Evolutionary conservation across 192 early-diverging fungal genomes (phyloP).

Genomic region (Podila minutissima): DNA sequence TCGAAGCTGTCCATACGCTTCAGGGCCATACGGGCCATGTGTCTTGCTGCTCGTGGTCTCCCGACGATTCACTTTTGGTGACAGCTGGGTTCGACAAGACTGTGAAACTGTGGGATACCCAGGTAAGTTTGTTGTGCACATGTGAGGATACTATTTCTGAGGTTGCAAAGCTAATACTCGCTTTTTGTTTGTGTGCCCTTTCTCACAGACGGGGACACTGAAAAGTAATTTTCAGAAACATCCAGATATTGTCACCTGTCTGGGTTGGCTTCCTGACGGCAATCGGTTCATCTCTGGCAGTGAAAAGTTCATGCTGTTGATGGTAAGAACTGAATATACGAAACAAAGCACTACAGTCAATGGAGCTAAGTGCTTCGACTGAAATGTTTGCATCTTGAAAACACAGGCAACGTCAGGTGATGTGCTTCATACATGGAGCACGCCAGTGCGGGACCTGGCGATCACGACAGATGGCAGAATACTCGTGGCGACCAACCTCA

Average conservation of each 20-base stretch:
- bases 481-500: conserved; percentile 49
- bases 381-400: not conserved
- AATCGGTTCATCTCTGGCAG: conserved; percentile 87
- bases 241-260: conserved; percentile 80
- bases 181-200: too few species aligned
- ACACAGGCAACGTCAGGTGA: conserved; percentile 49
- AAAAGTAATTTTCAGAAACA: conserved; percentile 72
- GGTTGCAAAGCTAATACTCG: too few species aligned
- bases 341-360: not conserved
- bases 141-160: not conserved
- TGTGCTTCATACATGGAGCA: conserved; percentile 69
- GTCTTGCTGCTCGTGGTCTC: conserved; percentile 92
- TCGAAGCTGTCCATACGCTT: conserved; percentile 60
- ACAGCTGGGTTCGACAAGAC: conserved; percentile 86
- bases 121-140: conserved; percentile 40
- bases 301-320: conserved; percentile 81
- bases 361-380: too few species aligned
- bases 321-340: conserved; percentile 59
- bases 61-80: conserved; percentile 79
- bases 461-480: conserved; percentile 73
- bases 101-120: conserved; percentile 85
- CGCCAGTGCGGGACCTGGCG: conserved; percentile 61
- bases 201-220: conserved; percentile 66
- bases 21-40: conserved; percentile 77
- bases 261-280: conserved; percentile 89